Percentiles rank a stretch among this genome's conserved stretches.
phyloP scores from a whole-genome alignment of 2,329 filamentous ascomycete genomes.

The Tolypocladium cylindrosporum region DNA sequence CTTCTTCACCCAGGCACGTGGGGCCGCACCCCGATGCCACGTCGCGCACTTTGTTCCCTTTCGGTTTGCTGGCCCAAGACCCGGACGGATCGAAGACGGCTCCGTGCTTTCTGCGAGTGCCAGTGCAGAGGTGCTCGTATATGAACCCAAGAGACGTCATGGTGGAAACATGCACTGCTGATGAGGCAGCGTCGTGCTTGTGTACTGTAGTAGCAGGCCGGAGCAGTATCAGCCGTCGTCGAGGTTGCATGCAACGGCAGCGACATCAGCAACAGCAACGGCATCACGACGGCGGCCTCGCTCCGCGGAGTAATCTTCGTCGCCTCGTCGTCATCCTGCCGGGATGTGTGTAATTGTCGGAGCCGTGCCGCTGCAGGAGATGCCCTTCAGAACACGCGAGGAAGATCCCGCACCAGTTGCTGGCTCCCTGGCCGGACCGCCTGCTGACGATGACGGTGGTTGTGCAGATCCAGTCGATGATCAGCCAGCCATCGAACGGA shows the following conservation, averaged over 20 bases:
- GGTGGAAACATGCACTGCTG: background rate
- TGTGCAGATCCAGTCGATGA: background rate
- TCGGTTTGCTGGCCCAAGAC: too few relatives aligned
- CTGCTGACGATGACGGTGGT: background rate
- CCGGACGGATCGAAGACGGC: too few relatives aligned
- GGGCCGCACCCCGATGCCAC: background rate
- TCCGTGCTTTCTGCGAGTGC: too few relatives aligned
- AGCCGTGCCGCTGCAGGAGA: background rate
- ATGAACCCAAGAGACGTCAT: background rate
- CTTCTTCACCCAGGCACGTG: background rate
- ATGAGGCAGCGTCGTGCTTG: background rate
- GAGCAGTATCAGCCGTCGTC: background rate
- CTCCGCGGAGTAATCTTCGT: background rate
- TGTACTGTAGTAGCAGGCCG: background rate
- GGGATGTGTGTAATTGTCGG: background rate
- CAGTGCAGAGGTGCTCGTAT: too few relatives aligned
- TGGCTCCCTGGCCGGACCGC: background rate
- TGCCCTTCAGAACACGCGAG: background rate
- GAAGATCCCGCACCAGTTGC: background rate
- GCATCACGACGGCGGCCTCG: background rate
- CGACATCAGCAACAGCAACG: background rate
- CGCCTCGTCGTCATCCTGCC: background rate
- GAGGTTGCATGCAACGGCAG: background rate
- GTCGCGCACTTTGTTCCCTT: background rate
- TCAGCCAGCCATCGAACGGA: background rate